Evolutionary conservation across 2,329 filamentous ascomycete species (phyloP), one percentile per base, ranked within the genome.

Genomic region (Sporothrix schenckii): DNA sequence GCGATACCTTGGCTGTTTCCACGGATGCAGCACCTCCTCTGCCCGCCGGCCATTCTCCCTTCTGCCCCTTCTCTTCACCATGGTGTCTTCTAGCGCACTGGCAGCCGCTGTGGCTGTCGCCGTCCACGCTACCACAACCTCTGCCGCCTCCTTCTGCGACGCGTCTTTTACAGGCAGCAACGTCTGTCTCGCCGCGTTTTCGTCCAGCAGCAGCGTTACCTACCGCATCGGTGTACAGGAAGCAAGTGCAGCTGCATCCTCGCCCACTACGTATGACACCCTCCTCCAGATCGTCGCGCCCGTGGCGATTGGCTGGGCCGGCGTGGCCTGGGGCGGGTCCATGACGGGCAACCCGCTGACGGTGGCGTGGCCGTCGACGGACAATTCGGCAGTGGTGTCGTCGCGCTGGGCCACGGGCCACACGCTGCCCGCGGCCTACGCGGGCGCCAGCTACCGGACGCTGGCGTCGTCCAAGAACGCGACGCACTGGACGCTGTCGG

Each of bases 321-420:
- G 79, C 5, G 77, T 81, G 49, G 74, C 79, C 0, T 81, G 80
- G 80, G 79, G 79, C 39, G 80, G 80, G 2, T 76, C 77, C n/a
- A 81, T 81, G 80, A 78, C 78, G 2, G 77, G 77, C 50, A 79
- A 80, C 34, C 80, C 80, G 24, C 75, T 81, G 19, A 78, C 79
- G 2, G 74, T 81, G 19, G 78, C 75, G 2, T 81, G 80, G 80
- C 75, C 78, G 10, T 79, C 80, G 72, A 44, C 58, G 2, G 79
- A 76, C 49, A 76, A 77, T 34, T 76, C 74, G 11, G 80, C 75
- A 9, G 77, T 79, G 0, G 80, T 80, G 14, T 79, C 78, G 0
- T 80, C 78, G 16, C 76, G 80, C 39, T 80, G 79, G 76, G 75
- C 79, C 2, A 77, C 74, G 78, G 56, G 54, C n/a, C 69, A 71